Evolutionary conservation across 352 stramenopile species (phyloP).

Genomic region (Pythium myriotylum): DNA sequence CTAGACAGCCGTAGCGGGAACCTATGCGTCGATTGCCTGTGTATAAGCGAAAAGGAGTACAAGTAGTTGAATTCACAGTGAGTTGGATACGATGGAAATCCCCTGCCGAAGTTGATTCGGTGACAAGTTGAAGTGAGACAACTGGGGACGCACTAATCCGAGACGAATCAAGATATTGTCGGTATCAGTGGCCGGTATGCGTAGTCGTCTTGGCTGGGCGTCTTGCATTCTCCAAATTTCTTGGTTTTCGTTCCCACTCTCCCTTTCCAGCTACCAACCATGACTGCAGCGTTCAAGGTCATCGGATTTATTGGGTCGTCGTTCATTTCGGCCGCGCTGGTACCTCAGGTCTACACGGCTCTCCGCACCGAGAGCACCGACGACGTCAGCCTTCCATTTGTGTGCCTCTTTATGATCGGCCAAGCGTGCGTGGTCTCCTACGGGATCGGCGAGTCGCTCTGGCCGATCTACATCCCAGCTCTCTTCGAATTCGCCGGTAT

Average conservation of each 20-base stretch:
- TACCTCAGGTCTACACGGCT: constrained; percentile 63
- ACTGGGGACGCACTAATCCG: neutral
- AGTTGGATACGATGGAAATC: too few relatives aligned
- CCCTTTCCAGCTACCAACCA: neutral
- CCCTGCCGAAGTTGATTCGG: too few relatives aligned
- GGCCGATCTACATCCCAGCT: constrained; percentile 59
- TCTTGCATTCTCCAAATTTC: too few relatives aligned
- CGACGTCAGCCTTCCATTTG: constrained; percentile 49
- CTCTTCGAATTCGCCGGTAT: constrained; percentile 39
- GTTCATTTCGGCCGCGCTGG: constrained; percentile 50
- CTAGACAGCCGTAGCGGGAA: too few relatives aligned
- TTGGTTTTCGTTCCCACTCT: too few relatives aligned
- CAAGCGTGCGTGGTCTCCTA: constrained; percentile 43
- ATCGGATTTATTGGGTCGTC: constrained; percentile 60
- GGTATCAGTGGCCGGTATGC: too few relatives aligned
- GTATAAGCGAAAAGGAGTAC: too few relatives aligned
- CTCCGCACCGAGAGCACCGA: constrained; percentile 50
- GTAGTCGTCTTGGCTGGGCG: too few relatives aligned
- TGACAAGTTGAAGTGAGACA: too few relatives aligned
- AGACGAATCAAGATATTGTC: constrained; percentile 3
- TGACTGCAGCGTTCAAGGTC: constrained; percentile 35
- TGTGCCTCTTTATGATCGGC: constrained; percentile 47
- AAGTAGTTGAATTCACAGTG: too few relatives aligned
- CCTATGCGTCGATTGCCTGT: too few relatives aligned
- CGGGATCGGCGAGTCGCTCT: constrained; percentile 46